Evolutionary conservation across 75 land plant species (phyloP).

Genomic region (Pinus albicaulis): DNA sequence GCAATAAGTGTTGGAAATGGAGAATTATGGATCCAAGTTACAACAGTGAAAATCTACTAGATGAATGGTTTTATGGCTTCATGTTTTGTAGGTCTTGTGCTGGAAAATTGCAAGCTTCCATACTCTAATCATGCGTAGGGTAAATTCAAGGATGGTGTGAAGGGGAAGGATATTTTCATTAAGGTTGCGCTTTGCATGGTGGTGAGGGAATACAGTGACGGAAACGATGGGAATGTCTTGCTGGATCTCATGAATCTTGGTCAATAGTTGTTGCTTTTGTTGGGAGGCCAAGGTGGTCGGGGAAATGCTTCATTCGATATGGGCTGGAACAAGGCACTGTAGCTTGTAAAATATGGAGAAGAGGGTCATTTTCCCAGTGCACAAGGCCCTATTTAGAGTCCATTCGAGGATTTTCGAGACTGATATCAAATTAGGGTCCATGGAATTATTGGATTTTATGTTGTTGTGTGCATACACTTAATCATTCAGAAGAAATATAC

Average conservation of each 20-base stretch:
- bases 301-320: constrained; percentile 91
- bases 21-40: too few species aligned
- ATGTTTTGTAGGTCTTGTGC: constrained; percentile 84
- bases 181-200: constrained; percentile 88
- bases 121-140: constrained; percentile 83
- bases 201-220: constrained; percentile 54
- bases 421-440: too few species aligned
- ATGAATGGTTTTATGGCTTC: too few species aligned
- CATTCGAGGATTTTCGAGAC: too few species aligned
- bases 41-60: too few species aligned
- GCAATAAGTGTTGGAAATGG: too few species aligned
- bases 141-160: constrained; percentile 61
- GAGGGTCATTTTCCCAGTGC: too few species aligned
- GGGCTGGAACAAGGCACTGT: constrained; percentile 79
- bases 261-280: constrained; percentile 70
- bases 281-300: constrained; percentile 93
- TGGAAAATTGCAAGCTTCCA: constrained; percentile 89
- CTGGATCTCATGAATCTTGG: constrained; percentile 74
- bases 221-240: constrained; percentile 44
- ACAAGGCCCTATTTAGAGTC: too few species aligned
- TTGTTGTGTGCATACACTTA: background rate
- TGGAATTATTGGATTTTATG: constrained; percentile 5
- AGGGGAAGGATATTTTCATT: constrained; percentile 72
- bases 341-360: constrained; percentile 88
- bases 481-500: background rate